phyloP scores from a whole-genome alignment of 2,329 filamentous ascomycete species.

The Phoma sp. region DNA sequence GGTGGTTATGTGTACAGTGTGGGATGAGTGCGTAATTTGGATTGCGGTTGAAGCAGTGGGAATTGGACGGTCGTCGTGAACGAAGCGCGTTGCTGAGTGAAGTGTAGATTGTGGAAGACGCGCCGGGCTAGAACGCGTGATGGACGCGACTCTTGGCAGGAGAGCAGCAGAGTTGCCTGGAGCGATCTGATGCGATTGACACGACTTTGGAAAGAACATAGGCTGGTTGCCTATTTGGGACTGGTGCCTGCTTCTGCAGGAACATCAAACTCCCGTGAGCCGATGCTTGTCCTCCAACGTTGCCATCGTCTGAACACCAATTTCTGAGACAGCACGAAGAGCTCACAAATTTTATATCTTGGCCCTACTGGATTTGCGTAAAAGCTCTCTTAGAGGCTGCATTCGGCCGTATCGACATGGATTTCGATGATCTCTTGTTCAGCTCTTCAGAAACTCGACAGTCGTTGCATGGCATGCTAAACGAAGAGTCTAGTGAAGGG shows the following conservation, averaged over 20 bases:
- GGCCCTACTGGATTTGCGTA: no score
- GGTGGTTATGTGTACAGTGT: not conserved
- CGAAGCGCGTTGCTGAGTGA: not conserved
- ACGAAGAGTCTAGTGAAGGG: conserved; percentile 28
- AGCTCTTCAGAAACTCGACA: conserved; percentile 23
- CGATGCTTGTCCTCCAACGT: not conserved
- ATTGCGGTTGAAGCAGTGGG: not conserved
- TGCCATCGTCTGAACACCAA: not conserved
- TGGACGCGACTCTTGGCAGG: conserved; percentile 27
- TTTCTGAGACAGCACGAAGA: not conserved
- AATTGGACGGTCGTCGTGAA: not conserved
- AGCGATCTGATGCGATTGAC: conserved; percentile 18
- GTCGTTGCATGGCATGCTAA: conserved; percentile 16
- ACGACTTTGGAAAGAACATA: conserved; percentile 15
- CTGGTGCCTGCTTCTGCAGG: conserved; percentile 15
- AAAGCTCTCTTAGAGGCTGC: no score
- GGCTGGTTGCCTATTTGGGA: conserved; percentile 25
- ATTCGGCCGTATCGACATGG: conserved; percentile 20
- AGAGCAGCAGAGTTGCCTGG: not conserved
- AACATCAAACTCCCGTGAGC: conserved; percentile 6
- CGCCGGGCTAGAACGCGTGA: conserved; percentile 14
- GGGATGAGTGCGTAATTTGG: not conserved
- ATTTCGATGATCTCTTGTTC: conserved; percentile 43
- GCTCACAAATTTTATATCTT: not conserved
- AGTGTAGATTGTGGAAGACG: not conserved